A percentile compares a stretch with the other conserved stretches of the same genome.
These are phyloP conservation scores for Epichloe hybrida DNA, from an alignment of 2,329 filamentous ascomycete species.

Conservation along the genomic window DNA sequence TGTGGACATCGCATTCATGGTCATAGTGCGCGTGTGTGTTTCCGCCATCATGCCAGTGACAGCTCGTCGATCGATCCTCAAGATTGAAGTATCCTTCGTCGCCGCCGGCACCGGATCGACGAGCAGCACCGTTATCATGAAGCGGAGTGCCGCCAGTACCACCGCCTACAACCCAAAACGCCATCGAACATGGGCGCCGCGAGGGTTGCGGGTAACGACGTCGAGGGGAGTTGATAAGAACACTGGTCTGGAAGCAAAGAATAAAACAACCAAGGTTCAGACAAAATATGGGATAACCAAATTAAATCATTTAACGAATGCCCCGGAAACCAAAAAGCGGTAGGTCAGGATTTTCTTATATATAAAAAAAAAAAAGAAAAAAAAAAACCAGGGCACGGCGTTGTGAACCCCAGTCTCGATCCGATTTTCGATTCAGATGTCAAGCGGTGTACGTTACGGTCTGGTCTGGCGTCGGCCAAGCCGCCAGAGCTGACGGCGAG, in stretches of 20 bases:
- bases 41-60: background rate
- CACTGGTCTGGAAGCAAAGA: background rate
- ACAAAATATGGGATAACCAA: background rate
- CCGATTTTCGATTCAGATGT: background rate
- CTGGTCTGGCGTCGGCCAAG: background rate
- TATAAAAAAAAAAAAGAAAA: background rate
- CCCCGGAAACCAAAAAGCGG: background rate
- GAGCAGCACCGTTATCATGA: slow-evolving; percentile 10
- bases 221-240: background rate
- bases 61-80: background rate
- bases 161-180: slow-evolving; percentile 25
- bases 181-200: slow-evolving; percentile 22
- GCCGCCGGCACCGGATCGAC: background rate
- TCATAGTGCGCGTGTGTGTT: background rate
- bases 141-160: slow-evolving; percentile 13
- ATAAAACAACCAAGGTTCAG: background rate
- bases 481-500: background rate
- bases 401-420: background rate
- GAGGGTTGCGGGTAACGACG: background rate
- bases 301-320: background rate
- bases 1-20: background rate
- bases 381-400: background rate
- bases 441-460: background rate
- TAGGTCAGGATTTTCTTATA: background rate
- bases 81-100: background rate